Percentiles rank a stretch among this genome's conserved stretches.
These are phyloP conservation scores for Talaromyces marneffei DNA, from an alignment of 2,329 filamentous ascomycete species.

Conservation along the genomic window DNA sequence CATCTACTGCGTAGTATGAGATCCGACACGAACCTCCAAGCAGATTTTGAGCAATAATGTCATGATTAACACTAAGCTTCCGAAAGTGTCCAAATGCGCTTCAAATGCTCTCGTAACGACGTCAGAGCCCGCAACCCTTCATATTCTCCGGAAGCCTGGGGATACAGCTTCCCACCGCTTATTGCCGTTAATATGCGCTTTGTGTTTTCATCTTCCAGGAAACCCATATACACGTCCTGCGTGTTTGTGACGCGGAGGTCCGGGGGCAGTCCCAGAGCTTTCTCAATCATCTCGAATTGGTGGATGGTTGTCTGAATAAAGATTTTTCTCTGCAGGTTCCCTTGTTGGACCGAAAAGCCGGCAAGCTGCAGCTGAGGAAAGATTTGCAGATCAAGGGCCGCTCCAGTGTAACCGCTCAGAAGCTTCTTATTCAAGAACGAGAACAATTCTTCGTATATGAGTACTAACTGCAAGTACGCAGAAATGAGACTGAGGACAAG, in stretches of 20 bases:
- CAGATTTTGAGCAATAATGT: too few relatives aligned
- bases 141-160: too few relatives aligned
- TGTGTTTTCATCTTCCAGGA: background rate
- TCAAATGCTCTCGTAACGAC: background rate
- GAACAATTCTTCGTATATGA: background rate
- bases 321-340: background rate
- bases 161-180: background rate
- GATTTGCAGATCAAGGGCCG: background rate
- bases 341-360: background rate
- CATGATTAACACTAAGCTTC: too few relatives aligned
- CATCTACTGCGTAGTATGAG: too few relatives aligned
- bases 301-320: background rate
- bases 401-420: background rate
- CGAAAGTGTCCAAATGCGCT: background rate
- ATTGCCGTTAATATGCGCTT: background rate
- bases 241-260: background rate
- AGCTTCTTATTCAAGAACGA: background rate
- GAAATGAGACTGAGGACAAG: background rate
- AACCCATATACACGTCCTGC: background rate
- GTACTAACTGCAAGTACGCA: background rate
- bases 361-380: background rate
- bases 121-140: background rate
- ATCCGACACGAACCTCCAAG: too few relatives aligned
- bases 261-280: background rate
- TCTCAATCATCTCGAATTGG: background rate